These are phyloP conservation scores for Trichoderma gracile DNA, from an alignment of 2,329 filamentous ascomycete species.

Conservation along the genomic window DNA sequence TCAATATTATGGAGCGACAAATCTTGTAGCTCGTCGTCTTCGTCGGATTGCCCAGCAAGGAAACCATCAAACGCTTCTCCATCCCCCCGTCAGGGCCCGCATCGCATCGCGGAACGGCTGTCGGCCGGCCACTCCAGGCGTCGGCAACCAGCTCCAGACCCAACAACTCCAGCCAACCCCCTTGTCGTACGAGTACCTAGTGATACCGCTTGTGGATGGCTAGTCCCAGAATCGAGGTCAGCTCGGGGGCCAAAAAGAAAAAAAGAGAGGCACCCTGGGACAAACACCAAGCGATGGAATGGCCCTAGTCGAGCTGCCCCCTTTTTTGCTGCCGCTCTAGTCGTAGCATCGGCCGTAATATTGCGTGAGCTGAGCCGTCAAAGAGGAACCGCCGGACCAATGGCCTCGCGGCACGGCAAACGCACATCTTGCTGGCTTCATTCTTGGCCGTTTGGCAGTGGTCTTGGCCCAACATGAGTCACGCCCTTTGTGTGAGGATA, in stretches of 20 bases:
- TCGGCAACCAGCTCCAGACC: slow-evolving; percentile 8
- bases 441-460: neutral
- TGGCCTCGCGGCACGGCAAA: slow-evolving; percentile 1
- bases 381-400: neutral
- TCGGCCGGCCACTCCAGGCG: slow-evolving; percentile 11
- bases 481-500: neutral
- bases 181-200: no score
- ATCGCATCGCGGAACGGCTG: slow-evolving; percentile 11
- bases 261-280: neutral
- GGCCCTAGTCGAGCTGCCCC: neutral
- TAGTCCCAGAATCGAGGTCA: neutral
- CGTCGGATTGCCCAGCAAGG: slow-evolving; percentile 8
- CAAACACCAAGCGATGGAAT: slow-evolving; percentile 9
- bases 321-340: slow-evolving; percentile 11
- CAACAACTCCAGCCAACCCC: no score
- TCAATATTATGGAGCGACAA: neutral
- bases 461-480: slow-evolving; percentile 17
- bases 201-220: no score
- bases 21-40: neutral
- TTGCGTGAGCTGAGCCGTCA: slow-evolving; percentile 17
- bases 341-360: neutral
- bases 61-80: slow-evolving; percentile 3
- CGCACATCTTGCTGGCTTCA: neutral
- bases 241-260: slow-evolving; percentile 22
- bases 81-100: neutral